A percentile compares a stretch with the other conserved stretches of the same genome.
These are phyloP conservation scores for Cucurbita pepo DNA, from an alignment of 306 rosid genomes.

Conservation along the genomic window DNA sequence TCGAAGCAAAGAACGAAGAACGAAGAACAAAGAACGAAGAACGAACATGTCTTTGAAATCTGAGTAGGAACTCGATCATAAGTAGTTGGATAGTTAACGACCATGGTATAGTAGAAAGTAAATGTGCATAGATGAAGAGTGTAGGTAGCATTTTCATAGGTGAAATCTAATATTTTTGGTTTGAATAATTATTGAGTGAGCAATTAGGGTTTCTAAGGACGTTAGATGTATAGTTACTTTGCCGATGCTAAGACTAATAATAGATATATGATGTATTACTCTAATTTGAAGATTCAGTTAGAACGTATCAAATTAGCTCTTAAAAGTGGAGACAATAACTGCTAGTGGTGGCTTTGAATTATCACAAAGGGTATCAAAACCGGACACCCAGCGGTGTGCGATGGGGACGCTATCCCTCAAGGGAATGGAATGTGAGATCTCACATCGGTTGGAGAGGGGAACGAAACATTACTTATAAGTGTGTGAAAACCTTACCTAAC, in stretches of 20 bases:
- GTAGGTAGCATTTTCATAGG: not conserved
- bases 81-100: not conserved
- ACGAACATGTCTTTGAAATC: not conserved
- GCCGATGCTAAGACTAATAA: not conserved
- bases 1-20: not conserved
- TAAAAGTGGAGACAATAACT: no score
- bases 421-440: no score
- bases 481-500: no score
- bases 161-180: not conserved
- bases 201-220: not conserved
- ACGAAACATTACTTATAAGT: no score
- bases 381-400: no score
- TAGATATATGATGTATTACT: not conserved
- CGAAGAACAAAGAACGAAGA: not conserved
- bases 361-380: no score
- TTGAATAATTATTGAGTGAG: not conserved
- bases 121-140: conserved; percentile 1
- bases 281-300: not conserved
- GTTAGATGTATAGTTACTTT: conserved; percentile 2
- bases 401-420: no score
- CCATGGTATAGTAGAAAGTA: not conserved
- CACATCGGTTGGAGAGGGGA: no score
- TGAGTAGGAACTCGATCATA: not conserved
- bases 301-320: no score
- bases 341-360: fast-evolving